Conservation (phyloP, 805 yeast species). For the Blastobotrys peoriensis region DNA sequence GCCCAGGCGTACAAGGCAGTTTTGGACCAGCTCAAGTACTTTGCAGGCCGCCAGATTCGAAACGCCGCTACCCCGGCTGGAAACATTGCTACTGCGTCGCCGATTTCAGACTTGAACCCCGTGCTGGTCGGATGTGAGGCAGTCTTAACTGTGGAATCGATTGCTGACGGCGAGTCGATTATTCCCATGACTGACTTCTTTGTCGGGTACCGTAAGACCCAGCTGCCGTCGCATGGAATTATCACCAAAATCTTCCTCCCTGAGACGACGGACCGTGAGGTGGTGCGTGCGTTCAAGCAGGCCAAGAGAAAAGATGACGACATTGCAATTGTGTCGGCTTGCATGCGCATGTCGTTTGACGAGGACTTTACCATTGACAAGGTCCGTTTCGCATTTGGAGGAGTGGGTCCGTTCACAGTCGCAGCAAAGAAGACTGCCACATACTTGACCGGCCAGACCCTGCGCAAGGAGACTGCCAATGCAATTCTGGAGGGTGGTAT, state of each 20-base stretch:
- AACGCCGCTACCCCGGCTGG: slow-evolving; percentile 48
- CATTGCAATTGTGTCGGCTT: slow-evolving; percentile 43
- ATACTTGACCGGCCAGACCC: slow-evolving; percentile 17
- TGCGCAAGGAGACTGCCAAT: slow-evolving; percentile 18
- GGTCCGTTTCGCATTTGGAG: slow-evolving; percentile 39
- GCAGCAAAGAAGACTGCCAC: slow-evolving; percentile 33
- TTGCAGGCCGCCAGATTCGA: slow-evolving; percentile 45
- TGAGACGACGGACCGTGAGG: slow-evolving; percentile 32
- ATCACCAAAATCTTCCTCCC: slow-evolving; percentile 38
- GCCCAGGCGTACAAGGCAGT: slow-evolving; percentile 36
- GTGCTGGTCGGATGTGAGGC: slow-evolving; percentile 40
- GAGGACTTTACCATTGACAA: slow-evolving; percentile 19
- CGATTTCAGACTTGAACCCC: slow-evolving; percentile 45
- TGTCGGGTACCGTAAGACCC: slow-evolving; percentile 39
- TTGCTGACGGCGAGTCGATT: slow-evolving; percentile 26
- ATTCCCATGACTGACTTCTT: slow-evolving; percentile 39
- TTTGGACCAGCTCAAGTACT: slow-evolving; percentile 38
- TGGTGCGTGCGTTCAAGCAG: slow-evolving; percentile 39
- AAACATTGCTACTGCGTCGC: slow-evolving; percentile 44
- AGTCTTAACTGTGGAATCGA: slow-evolving; percentile 31
- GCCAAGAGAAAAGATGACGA: slow-evolving; percentile 47
- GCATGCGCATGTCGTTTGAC: slow-evolving; percentile 28
- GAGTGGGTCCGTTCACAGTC: slow-evolving; percentile 44
- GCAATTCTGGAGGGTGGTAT: slow-evolving; percentile 30
- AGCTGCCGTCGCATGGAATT: slow-evolving; percentile 33